Percentiles rank a stretch among this genome's conserved stretches.
phyloP scores from a whole-genome alignment of 306 rosid genomes.

The Medicago arabica region DNA sequence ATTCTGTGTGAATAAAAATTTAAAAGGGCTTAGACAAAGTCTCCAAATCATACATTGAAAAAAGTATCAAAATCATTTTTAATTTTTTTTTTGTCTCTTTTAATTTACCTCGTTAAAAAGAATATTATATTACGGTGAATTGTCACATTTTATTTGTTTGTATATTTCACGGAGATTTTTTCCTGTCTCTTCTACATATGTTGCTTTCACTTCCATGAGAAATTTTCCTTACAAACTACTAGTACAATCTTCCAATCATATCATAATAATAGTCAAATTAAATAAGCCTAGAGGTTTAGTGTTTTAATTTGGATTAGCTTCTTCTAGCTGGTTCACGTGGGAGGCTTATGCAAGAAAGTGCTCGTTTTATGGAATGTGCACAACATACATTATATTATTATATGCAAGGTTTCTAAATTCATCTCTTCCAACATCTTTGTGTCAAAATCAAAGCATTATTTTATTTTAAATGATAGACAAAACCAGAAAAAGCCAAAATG shows the following conservation, averaged over 20 bases:
- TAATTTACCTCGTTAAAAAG: too few species aligned
- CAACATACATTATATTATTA: not conserved
- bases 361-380: constrained; percentile 45
- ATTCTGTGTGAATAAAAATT: too few species aligned
- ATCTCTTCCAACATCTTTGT: constrained; percentile 43
- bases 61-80: too few species aligned
- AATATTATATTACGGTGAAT: too few species aligned
- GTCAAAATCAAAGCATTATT: constrained; percentile 55
- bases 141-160: not conserved
- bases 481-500: constrained; percentile 19
- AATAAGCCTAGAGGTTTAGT: not conserved
- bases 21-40: too few species aligned
- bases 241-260: constrained; percentile 18
- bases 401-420: constrained; percentile 30
- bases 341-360: not conserved
- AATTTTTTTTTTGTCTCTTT: too few species aligned
- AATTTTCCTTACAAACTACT: constrained; percentile 2
- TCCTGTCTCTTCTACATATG: constrained; percentile 28
- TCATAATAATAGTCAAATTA: not conserved
- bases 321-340: constrained; percentile 55
- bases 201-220: constrained; percentile 33
- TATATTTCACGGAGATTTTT: not conserved
- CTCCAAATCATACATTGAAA: too few species aligned
- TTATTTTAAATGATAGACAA: constrained; percentile 29
- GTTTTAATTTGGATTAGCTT: not conserved